These are phyloP conservation scores for Podospora tetraspora DNA, from an alignment of 495 filamentous ascomycete species.

Conservation along the genomic window DNA sequence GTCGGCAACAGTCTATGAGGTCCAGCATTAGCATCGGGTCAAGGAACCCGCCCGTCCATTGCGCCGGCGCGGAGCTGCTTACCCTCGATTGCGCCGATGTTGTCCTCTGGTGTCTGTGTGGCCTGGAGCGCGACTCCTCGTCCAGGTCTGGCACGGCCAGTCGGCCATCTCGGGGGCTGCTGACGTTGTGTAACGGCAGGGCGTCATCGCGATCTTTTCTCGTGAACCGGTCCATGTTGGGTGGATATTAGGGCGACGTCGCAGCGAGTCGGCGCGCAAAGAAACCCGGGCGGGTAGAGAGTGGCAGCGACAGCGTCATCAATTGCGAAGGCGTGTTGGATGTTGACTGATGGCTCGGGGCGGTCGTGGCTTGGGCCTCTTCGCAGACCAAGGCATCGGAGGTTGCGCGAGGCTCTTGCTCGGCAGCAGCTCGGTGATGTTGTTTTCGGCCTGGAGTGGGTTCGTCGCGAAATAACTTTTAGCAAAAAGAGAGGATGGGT, in stretches of 20 bases:
- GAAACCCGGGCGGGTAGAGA: slow-evolving; percentile 23
- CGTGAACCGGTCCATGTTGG: slow-evolving; percentile 29
- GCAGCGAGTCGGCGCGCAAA: slow-evolving; percentile 19
- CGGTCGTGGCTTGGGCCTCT: not conserved
- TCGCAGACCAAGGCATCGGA: not conserved
- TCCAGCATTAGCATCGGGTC: slow-evolving; percentile 5
- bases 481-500: slow-evolving; percentile 8
- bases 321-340: slow-evolving; percentile 5
- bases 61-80: slow-evolving; percentile 13
- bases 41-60: not conserved
- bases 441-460: not conserved
- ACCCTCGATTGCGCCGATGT: slow-evolving; percentile 47
- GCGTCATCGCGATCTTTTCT: slow-evolving; percentile 31
- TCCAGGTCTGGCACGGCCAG: slow-evolving; percentile 19
- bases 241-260: not conserved
- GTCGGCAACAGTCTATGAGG: slow-evolving; percentile 42
- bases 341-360: not conserved
- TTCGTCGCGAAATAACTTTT: slow-evolving; percentile 12
- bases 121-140: slow-evolving; percentile 31
- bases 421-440: not conserved
- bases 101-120: slow-evolving; percentile 33
- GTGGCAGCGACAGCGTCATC: slow-evolving; percentile 23
- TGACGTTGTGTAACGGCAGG: slow-evolving; percentile 32
- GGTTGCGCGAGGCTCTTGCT: not conserved
- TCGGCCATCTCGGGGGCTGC: slow-evolving; percentile 15